These are phyloP conservation scores for Cucumis cinereus DNA, from an alignment of 306 rosid species.

Conservation along the genomic window DNA sequence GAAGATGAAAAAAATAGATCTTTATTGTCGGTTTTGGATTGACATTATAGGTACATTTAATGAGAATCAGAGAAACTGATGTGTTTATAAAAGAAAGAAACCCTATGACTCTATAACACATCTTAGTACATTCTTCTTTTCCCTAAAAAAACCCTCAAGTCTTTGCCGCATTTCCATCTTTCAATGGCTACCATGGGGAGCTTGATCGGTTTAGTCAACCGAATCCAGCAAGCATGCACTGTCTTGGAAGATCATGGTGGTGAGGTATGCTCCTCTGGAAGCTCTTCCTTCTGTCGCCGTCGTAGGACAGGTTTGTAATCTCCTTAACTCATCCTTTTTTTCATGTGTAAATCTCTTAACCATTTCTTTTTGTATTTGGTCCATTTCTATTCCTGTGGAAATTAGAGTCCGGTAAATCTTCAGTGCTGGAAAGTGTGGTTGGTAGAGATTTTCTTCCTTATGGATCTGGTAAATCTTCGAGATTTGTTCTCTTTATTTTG, in stretches of 20 bases:
- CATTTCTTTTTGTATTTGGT: not conserved
- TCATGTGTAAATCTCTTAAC: not conserved
- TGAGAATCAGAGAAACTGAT: no score
- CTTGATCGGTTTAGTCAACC: constrained; percentile 93
- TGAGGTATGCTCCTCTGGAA: constrained; percentile 94
- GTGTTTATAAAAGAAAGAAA: no score
- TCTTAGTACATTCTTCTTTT: not conserved
- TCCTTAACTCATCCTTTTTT: no score
- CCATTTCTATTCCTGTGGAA: not conserved
- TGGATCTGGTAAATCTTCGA: constrained; percentile 62
- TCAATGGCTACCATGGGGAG: constrained; percentile 95
- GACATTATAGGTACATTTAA: no score
- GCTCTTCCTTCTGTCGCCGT: constrained; percentile 99
- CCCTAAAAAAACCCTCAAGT: not conserved
- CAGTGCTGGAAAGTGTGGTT: constrained; percentile 92
- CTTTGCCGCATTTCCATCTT: constrained; percentile 11
- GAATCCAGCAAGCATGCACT: constrained; percentile 94
- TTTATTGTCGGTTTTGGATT: no score
- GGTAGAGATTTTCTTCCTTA: constrained; percentile 98
- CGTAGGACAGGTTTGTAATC: constrained; percentile 70
- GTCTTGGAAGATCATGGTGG: constrained; percentile 93
- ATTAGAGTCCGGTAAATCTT: constrained; percentile 94
- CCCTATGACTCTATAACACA: not conserved
- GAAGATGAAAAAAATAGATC: no score
- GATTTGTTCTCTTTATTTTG: not conserved